These are phyloP conservation scores for Fragilariopsis cylindrus DNA, from an alignment of 108 stramenopile genomes.

Conservation along the genomic window DNA sequence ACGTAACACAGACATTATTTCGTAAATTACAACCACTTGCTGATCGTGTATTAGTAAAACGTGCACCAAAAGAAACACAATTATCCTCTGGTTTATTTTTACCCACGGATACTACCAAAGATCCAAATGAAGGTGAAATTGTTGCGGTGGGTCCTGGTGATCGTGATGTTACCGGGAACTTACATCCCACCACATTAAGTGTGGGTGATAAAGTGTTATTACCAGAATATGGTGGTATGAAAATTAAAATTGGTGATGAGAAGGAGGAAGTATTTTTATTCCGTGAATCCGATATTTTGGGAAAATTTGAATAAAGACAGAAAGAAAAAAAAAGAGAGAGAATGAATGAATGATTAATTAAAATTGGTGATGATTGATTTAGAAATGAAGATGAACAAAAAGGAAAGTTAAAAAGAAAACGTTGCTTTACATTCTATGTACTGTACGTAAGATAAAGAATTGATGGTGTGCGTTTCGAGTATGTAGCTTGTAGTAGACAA, in stretches of 20 bases:
- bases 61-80: conserved; percentile 84
- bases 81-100: conserved; percentile 94
- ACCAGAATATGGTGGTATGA: conserved; percentile 96
- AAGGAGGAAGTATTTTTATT: conserved; percentile 93
- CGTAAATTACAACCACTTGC: conserved; percentile 89
- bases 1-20: conserved; percentile 57
- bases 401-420: too few species aligned
- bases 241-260: conserved; percentile 84
- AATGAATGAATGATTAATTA: too few species aligned
- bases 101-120: conserved; percentile 90
- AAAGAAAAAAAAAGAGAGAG: background rate
- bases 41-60: conserved; percentile 94
- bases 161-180: conserved; percentile 70
- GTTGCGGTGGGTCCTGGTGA: conserved; percentile 96
- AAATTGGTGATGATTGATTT: too few species aligned
- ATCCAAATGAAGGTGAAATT: conserved; percentile 94
- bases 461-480: too few species aligned
- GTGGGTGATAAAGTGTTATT: conserved; percentile 91
- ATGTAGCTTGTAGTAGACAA: too few species aligned
- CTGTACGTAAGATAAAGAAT: too few species aligned
- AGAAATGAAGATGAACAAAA: background rate
- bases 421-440: too few species aligned
- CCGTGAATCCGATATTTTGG: conserved; percentile 95
- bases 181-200: conserved; percentile 66
- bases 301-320: conserved; percentile 85